Evolutionary conservation across 2,329 filamentous ascomycete species (phyloP), one percentile per base, ranked within the genome.

Genomic region (Trichoderma hamatum): DNA sequence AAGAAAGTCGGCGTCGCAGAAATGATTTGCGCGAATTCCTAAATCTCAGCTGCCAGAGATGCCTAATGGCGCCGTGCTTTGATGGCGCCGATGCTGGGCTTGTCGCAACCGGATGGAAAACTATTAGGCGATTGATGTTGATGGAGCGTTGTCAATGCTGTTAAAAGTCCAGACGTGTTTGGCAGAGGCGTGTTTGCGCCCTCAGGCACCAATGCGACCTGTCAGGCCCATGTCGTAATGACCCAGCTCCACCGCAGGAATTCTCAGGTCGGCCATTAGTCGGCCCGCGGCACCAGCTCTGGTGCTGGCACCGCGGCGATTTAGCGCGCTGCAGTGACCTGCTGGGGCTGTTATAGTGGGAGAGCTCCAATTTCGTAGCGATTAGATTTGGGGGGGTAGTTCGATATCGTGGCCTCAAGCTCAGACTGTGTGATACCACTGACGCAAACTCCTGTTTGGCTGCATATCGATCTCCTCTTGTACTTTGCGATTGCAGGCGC

Each of bases 171-270:
- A 78, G 75, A 74, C 72, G 72, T 73, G 71, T 69, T 74, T 73
- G 60, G 58, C 34, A 59, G 58, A 36, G 52, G 58, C 58, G 39
- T 64, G 34, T n/a, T 70, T 71, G 76, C 46, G 56, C 78, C 77
- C 71, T 78, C 77, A 79, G 78, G 78, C 77, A 79, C 63, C 72
- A 76, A 76, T 70, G 61, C 69, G 32, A 24, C 54, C 34, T 32
- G 52, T 16, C 21, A 36, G 46, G 24, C 32, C 21, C 52, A 56
- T 54, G 49, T 65, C 62, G 46, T 56, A 21, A 19, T 9, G 19
- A 19, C n/a, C 43, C 24, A 39, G 59, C 49, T 43, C 34, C 34
- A 62, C 21, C 43, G 43, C 19, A 21, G 13, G n/a, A 49, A 49
- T 24, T 49, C n/a, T 3, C 46, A 36, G 54, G 14, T 59, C 71